Evolutionary conservation across 345 rosid species (phyloP).

Genomic region (Excoecaria agallocha): DNA sequence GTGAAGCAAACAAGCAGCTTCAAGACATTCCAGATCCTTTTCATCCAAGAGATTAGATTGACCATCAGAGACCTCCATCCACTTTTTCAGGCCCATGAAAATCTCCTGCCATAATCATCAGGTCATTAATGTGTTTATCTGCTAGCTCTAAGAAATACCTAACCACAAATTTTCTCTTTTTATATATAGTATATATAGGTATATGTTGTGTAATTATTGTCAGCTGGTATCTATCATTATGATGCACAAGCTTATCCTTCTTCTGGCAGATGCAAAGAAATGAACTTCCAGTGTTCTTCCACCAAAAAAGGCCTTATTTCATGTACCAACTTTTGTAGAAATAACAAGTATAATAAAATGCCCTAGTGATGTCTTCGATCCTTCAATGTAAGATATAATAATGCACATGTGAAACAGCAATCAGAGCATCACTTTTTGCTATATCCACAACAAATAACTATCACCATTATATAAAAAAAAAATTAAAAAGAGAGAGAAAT

Average conservation of each 20-base stretch:
- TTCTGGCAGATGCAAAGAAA: neutral
- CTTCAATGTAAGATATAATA: neutral
- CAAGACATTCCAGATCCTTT: constrained; percentile 63
- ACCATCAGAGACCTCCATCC: constrained; percentile 28
- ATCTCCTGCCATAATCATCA: constrained; percentile 45
- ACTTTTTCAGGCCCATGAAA: constrained; percentile 53
- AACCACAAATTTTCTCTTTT: neutral
- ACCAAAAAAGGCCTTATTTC: neutral
- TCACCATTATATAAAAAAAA: neutral
- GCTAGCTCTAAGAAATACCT: neutral
- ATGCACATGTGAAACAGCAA: neutral
- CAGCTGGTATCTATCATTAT: neutral
- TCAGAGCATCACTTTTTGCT: neutral
- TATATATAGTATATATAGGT: neutral
- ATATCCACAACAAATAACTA: neutral
- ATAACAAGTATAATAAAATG: neutral
- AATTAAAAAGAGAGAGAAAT: constrained; percentile 1
- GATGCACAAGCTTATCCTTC: neutral
- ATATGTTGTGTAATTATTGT: neutral
- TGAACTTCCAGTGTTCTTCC: neutral
- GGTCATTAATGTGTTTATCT: neutral
- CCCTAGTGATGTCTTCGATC: neutral
- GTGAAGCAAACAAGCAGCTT: constrained; percentile 80
- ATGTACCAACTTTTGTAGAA: neutral
- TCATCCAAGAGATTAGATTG: constrained; percentile 37